Base-by-base conservation (phyloP, 192 early-diverging fungal genomes). In the Thamnidium elegans region DNA sequence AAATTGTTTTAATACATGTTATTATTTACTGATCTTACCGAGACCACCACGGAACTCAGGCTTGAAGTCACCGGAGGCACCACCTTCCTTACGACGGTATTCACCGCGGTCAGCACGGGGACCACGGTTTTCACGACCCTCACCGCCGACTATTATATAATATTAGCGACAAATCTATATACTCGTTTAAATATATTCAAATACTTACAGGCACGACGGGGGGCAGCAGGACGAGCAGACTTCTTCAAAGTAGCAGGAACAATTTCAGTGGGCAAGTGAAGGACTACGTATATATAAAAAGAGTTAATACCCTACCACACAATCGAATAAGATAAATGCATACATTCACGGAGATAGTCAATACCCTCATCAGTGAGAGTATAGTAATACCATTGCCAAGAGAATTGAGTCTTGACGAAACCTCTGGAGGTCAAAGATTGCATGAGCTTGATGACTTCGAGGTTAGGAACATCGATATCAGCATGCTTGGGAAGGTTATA, bases 301-400 rank as follows among this genome's bases (percentile, higher is more conserved):
- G 7, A 32, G 13, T 34, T 3, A 54, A 5, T n/a, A 47, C n/a
- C 3, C 46, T 20, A n/a, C 19, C 15, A 14, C 46, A 4, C n/a
- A n/a, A 62, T 21, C 4, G 19, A 15, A 56, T 19, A 23, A 15
- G 43, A 31, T 4, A 19, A 6, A 39, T 2, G 56, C 58, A 55
- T 58, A 72, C 70, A 92, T 79, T 94, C 90, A 76, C 96, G 91
- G 67, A 99, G 85, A 82, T 96, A 97, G 77, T 91, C 92, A 71
- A 98, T 95, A 79, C 97, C 97, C 82, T 93, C 92, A 71, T 95
- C 88, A 74, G 96, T 99, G 74, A 99, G 86, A 80, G 88, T 94
- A 83, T 99, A 99, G 93, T 99, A 99, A 87, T 96, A 99, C 85
- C 94, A 94, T 78, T 97, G 95, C 97, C 97, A 99, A 76, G 94